Evolutionary conservation across 1,284 basidiomycete genomes (phyloP), one percentile per base, ranked within the genome.

Genomic region (Sporisorium iseilematis-ciliati): DNA sequence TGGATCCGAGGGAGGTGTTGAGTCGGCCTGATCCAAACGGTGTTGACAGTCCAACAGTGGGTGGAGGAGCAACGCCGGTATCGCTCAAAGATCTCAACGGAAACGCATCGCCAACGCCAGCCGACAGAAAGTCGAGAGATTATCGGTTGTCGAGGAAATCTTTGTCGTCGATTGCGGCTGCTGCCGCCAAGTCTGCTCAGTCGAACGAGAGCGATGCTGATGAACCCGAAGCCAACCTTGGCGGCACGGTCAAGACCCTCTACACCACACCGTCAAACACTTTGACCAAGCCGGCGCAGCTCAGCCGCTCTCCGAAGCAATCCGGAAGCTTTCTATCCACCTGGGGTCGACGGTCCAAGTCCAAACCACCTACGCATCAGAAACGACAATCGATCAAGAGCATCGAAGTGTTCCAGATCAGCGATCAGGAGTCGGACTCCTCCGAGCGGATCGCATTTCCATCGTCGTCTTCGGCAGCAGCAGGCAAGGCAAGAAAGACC

Each of bases 371-470:
- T 3, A 33, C 25, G 2, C 74, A 76, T 56, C 14, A 20, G 12
- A 78, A 78, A 31, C 49, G 73, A 6, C 65, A 69, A 31, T 65
- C 61, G 23, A 76, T 78, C 40, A 56, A 60, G 48, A 70, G 67
- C 65, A 78, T 76, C 48, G 72, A 77, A n/a, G 66, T 77, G 33
- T 70, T 77, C 23, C 70, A 77, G 45, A 43, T 48, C 1, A 41
- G 42, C 35, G 66, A 75, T 43, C 45, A 38, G 35, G 54, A 64
- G 21, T 38, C 48, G 11, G 54, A 56, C 14, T 7, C 31, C 10
- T 54, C 52, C 1, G 46, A 58, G 26, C 23, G 43, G 11, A 45
- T 53, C 23, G 57, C 57, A 1, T 67, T 66, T 23, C 59, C 59
- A 10, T 48, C 58, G 0, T 38, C 57, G 1, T 45, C 48, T 5